Evolutionary conservation across 306 rosid genomes (phyloP).

Genomic region (Castanea sativa): DNA sequence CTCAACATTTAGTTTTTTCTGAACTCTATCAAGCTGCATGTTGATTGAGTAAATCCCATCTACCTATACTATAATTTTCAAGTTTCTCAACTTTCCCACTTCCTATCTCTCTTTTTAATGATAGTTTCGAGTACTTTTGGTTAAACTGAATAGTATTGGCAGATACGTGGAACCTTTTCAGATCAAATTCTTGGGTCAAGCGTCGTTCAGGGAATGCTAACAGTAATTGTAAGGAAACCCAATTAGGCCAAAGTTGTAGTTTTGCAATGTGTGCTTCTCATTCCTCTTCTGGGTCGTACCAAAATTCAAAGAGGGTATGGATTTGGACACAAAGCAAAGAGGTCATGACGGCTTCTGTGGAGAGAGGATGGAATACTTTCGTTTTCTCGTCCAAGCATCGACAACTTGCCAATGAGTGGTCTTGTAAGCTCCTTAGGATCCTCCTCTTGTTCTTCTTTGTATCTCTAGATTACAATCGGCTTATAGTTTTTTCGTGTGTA

Average conservation of each 20-base stretch:
- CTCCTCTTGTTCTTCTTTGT: background rate
- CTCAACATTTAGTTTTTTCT: background rate
- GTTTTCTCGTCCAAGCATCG: slow-evolving; percentile 46
- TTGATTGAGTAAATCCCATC: background rate
- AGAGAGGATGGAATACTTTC: slow-evolving; percentile 89
- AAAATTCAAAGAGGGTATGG: slow-evolving; percentile 70
- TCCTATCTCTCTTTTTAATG: background rate
- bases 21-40: background rate
- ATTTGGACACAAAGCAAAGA: slow-evolving; percentile 68
- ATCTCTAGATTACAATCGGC: background rate
- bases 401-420: slow-evolving; percentile 72
- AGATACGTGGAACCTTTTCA: slow-evolving; percentile 29
- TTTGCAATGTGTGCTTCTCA: slow-evolving; percentile 34
- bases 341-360: slow-evolving; percentile 87
- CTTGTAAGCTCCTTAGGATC: slow-evolving; percentile 45
- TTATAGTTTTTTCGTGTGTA: background rate
- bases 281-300: slow-evolving; percentile 24
- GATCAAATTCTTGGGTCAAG: slow-evolving; percentile 20
- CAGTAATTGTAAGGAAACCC: slow-evolving; percentile 19
- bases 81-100: background rate
- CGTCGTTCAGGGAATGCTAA: background rate
- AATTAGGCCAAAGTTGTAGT: slow-evolving; percentile 12
- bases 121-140: background rate
- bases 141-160: slow-evolving; percentile 19
- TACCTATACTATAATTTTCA: background rate